Base-by-base conservation (phyloP, 805 yeast genomes). In the Metschnikowia corniflorae region DNA sequence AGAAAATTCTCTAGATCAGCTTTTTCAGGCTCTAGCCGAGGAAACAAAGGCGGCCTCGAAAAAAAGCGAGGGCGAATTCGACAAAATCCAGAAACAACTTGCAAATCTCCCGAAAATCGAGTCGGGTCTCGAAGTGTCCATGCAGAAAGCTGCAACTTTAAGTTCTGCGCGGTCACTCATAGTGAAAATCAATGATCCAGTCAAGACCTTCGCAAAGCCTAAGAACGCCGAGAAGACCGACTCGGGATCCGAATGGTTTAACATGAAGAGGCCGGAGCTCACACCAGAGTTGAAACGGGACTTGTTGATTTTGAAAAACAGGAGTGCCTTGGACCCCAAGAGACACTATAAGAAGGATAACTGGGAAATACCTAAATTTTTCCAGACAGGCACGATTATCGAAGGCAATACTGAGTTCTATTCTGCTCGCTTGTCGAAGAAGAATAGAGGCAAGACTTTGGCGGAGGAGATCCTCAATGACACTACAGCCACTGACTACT, bases 291-390 rank as follows among this genome's bases (percentile, higher is more conserved):
- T 85, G 15, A 83, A 83, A 53, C 71, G 95, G 41, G 97, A 93
- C 57, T 57, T 93, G 49, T 68, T 78, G 53, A 63, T 93, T 12
- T 69, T 93, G 42, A 81, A 86, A 54, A 86, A 91, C 65, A 78
- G 98, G 61, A 82, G 84, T 38, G 96, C 88, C 7, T 70, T 93
- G 44, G 97, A 93, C 57, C 97, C 97, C 6, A 93, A 93, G 63
- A 76, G 97, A 51, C 96, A 87, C 62, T 93, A 93, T 63, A 87
- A 86, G 62, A 86, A 86, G 58, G 93, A 83, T 41, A 79, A 79
- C 43, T 82, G 88, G 83, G 72, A 70, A 33, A 70, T 73, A 6
- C 91, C 95, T 30, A 86, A 84, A 52, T 77, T 71, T 47, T 88
- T 93, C 58, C 93, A 91, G 40, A 75, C 85, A 50, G 98, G 98